Evolutionary conservation across 352 stramenopile species (phyloP).

Genomic region (Phytophthora pluvialis): DNA sequence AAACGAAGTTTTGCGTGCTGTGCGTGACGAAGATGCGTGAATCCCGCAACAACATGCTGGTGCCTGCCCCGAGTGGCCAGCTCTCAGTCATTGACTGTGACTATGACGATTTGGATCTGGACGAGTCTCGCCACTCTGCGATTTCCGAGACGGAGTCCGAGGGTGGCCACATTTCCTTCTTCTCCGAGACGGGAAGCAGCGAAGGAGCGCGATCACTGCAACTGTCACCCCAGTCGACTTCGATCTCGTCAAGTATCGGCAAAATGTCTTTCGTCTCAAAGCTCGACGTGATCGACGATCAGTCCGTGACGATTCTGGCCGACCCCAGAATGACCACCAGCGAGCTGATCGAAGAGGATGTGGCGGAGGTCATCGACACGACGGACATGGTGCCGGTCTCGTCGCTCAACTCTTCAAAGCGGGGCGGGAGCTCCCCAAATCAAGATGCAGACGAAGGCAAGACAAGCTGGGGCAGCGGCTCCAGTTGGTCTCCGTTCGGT

Average conservation of each 20-base stretch:
- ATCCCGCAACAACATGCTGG: conserved; percentile 26
- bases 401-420: conserved; percentile 11
- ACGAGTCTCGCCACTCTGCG: conserved; percentile 34
- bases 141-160: conserved; percentile 62
- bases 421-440: neutral
- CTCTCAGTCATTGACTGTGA: conserved; percentile 36
- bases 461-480: conserved; percentile 15
- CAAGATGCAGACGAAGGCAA: conserved; percentile 18
- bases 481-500: conserved; percentile 26
- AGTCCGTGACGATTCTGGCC: conserved; percentile 26
- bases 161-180: conserved; percentile 42
- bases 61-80: conserved; percentile 30
- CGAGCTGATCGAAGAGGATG: conserved; percentile 35
- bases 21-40: conserved; percentile 70
- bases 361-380: conserved; percentile 56
- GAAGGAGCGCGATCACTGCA: conserved; percentile 30
- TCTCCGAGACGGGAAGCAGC: conserved; percentile 42
- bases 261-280: conserved; percentile 46
- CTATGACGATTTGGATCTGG: conserved; percentile 19
- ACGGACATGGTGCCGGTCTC: conserved; percentile 50
- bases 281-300: conserved; percentile 48
- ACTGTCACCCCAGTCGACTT: conserved; percentile 26
- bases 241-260: conserved; percentile 32
- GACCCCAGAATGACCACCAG: conserved; percentile 29
- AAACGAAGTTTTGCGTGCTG: conserved; percentile 75